These are phyloP conservation scores for Mortierella hygrophila DNA, from an alignment of 192 early-diverging fungal genomes.

Conservation along the genomic window DNA sequence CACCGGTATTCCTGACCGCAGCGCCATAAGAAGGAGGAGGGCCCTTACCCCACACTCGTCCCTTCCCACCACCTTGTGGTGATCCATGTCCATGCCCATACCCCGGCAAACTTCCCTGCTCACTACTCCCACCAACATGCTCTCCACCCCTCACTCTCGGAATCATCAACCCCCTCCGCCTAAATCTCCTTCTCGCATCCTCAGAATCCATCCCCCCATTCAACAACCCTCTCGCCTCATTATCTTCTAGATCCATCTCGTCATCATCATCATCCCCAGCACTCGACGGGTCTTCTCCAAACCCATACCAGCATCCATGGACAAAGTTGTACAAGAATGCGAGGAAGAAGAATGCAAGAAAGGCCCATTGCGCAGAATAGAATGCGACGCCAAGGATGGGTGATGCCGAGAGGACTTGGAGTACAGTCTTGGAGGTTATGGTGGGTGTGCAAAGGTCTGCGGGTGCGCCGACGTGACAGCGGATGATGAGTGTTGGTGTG, in stretches of 20 bases:
- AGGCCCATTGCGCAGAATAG: conserved; percentile 67
- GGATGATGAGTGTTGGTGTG: conserved; percentile 60
- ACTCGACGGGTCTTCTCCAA: conserved; percentile 50
- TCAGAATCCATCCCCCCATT: conserved; percentile 10
- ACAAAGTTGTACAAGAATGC: conserved; percentile 58
- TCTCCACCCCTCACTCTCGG: neutral
- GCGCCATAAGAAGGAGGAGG: neutral
- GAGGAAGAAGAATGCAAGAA: conserved; percentile 56
- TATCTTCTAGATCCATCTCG: conserved; percentile 38
- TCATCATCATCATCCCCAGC: conserved; percentile 51
- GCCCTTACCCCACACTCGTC: neutral
- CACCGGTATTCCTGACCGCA: neutral
- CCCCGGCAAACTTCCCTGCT: neutral
- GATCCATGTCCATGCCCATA: neutral
- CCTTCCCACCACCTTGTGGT: neutral
- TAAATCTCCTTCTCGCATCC: conserved; percentile 13
- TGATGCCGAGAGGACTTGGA: conserved; percentile 58
- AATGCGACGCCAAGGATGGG: conserved; percentile 67
- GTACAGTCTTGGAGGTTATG: conserved; percentile 61
- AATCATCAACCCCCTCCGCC: conserved; percentile 6
- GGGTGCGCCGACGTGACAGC: conserved; percentile 68
- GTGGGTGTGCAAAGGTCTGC: conserved; percentile 68
- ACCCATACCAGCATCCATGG: conserved; percentile 35
- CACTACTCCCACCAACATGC: neutral
- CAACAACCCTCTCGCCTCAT: conserved; percentile 29